A percentile compares a stretch with the other conserved stretches of the same genome.
These are phyloP conservation scores for Penicillium freii DNA, from an alignment of 2,329 filamentous ascomycete genomes.

Conservation along the genomic window DNA sequence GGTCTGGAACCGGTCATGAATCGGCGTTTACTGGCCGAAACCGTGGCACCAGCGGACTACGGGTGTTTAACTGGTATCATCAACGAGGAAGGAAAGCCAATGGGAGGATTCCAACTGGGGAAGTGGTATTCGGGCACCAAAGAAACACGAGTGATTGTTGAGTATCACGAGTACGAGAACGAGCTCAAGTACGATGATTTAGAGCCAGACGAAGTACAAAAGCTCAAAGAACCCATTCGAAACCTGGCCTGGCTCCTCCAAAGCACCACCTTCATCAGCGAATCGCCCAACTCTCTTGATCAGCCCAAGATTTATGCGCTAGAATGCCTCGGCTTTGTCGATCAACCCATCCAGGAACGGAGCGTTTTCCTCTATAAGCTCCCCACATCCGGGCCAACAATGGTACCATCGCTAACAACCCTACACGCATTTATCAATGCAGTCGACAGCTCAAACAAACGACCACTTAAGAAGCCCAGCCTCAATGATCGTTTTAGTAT, in stretches of 20 bases:
- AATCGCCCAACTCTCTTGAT: conserved; percentile 6
- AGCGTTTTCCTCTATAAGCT: conserved; percentile 28
- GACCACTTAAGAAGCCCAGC: conserved; percentile 18
- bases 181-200: conserved; percentile 24
- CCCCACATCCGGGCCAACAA: not conserved
- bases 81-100: conserved; percentile 17
- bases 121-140: conserved; percentile 17
- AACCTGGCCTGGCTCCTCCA: conserved; percentile 31
- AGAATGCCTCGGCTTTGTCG: conserved; percentile 29
- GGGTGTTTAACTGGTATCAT: conserved; percentile 22
- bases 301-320: conserved; percentile 31
- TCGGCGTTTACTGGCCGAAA: conserved; percentile 21
- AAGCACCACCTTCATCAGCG: conserved; percentile 24
- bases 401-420: conserved; percentile 6
- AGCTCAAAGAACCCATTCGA: conserved; percentile 26
- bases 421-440: conserved; percentile 25
- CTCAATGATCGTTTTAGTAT: conserved; percentile 28
- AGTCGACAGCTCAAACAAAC: conserved; percentile 17
- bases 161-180: conserved; percentile 30
- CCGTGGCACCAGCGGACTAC: conserved; percentile 23
- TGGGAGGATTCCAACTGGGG: conserved; percentile 23
- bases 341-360: conserved; percentile 26
- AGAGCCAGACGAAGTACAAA: conserved; percentile 24
- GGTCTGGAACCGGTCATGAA: conserved; percentile 28
- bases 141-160: conserved; percentile 21